A percentile compares a stretch with the other conserved stretches of the same genome.
phyloP scores from a whole-genome alignment of 129 eudicot species.

The Silybum marianum region DNA sequence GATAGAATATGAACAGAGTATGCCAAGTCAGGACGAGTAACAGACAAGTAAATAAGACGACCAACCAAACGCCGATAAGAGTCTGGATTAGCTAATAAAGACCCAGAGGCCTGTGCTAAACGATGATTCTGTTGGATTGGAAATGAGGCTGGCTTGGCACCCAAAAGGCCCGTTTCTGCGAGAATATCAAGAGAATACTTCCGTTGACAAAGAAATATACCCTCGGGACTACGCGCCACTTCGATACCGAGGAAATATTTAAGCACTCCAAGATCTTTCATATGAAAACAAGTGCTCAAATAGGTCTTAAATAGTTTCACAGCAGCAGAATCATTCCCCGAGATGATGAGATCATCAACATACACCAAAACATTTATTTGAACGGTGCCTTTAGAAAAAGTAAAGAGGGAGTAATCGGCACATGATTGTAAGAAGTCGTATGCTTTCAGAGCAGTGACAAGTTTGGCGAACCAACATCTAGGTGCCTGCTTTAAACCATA shows the following conservation, averaged over 20 bases:
- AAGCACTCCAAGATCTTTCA: slow-evolving; percentile 17
- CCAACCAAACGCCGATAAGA: slow-evolving; percentile 12
- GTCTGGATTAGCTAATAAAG: background rate
- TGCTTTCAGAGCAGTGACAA: background rate
- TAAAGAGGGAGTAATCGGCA: slow-evolving; percentile 4
- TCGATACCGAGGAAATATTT: slow-evolving; percentile 28
- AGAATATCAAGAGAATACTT: slow-evolving; percentile 12
- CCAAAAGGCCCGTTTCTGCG: background rate
- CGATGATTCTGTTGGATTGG: slow-evolving; percentile 11
- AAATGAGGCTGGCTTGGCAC: background rate
- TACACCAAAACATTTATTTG: background rate
- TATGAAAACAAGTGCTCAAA: background rate
- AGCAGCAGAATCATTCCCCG: background rate
- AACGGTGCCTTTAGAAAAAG: background rate
- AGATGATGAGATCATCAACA: slow-evolving; percentile 3
- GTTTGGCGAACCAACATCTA: slow-evolving; percentile 14
- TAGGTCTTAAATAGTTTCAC: background rate
- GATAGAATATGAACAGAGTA: slow-evolving; percentile 2
- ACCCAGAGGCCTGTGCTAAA: background rate
- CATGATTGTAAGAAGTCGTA: slow-evolving; percentile 9
- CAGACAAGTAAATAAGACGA: background rate
- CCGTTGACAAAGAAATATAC: background rate
- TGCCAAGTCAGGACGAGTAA: background rate
- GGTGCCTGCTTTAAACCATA: slow-evolving; percentile 23
- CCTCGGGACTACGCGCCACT: background rate